Percentiles rank a stretch among this genome's conserved stretches.
Evolutionary conservation across 2,329 filamentous ascomycete genomes (phyloP).

Genomic region (Trichophyton simii): DNA sequence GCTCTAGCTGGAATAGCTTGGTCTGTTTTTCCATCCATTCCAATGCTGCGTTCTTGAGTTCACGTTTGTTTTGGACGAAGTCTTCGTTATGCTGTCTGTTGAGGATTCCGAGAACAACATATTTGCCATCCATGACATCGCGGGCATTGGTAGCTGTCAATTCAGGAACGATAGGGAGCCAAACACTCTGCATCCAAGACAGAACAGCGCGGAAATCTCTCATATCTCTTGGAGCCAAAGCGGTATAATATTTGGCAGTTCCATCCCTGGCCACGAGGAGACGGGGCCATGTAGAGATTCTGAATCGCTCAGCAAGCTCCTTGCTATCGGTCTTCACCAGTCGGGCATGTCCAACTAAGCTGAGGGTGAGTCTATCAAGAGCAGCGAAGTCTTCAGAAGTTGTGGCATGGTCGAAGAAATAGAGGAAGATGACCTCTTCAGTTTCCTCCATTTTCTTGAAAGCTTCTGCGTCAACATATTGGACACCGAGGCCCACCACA

Average conservation of each 20-base stretch:
- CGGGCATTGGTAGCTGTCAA: slow-evolving; percentile 80
- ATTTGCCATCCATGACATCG: slow-evolving; percentile 88
- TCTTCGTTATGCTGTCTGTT: slow-evolving; percentile 67
- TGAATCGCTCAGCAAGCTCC: slow-evolving; percentile 66
- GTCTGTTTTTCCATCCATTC: slow-evolving; percentile 98
- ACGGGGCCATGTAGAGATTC: slow-evolving; percentile 94
- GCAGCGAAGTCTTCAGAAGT: slow-evolving; percentile 84
- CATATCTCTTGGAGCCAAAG: slow-evolving; percentile 81
- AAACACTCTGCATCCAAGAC: slow-evolving; percentile 89
- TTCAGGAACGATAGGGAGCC: slow-evolving; percentile 91
- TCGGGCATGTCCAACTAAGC: slow-evolving; percentile 79
- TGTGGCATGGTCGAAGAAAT: slow-evolving; percentile 94
- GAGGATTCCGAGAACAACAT: slow-evolving; percentile 85
- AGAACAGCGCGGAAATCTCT: slow-evolving; percentile 70
- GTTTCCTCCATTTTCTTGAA: slow-evolving; percentile 80
- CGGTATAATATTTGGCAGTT: slow-evolving; percentile 78
- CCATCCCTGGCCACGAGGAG: slow-evolving; percentile 81
- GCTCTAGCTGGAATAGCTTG: slow-evolving; percentile 78
- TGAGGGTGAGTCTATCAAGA: slow-evolving; percentile 72
- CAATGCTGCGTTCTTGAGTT: slow-evolving; percentile 87
- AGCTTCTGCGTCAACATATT: slow-evolving; percentile 61
- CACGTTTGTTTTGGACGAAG: slow-evolving; percentile 64
- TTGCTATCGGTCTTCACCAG: slow-evolving; percentile 82
- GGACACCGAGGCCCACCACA: slow-evolving; percentile 60
- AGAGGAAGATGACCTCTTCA: slow-evolving; percentile 91